Evolutionary conservation across 305 asterid genomes (phyloP), one percentile per base, ranked within the genome.

Genomic region (Caryopteris hybrid): DNA sequence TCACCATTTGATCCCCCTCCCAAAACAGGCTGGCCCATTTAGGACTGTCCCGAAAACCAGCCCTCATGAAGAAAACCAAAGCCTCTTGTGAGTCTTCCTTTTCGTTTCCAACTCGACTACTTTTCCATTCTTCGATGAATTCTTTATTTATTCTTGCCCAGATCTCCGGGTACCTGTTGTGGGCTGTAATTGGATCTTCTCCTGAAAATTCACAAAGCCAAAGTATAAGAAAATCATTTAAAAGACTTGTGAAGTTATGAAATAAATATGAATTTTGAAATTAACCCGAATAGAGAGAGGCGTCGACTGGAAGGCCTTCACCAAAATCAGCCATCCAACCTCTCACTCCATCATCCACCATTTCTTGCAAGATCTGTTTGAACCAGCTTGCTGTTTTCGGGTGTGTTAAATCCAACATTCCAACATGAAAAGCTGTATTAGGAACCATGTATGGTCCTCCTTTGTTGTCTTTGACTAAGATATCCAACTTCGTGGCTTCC

Each of bases 291-390:
- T 84, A 86, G 72, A 92, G 88, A 78, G 80, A 84, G 64, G 93
- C 98, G 78, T 92, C 98, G 0, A 90, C 86, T 10, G 98, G 98
- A 36, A 92, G 82, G 77, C 97, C 98, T 85, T 92, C 97, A 16
- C 97, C 98, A 47, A 92, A 92, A 85, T 92, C 98, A 31, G 98
- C 98, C 98, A 92, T 92, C 98, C 98, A 90, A 51, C 98, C 98
- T 71, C 97, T 43, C 20, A 92, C 97, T 72, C 98, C 98, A 76
- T 85, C 97, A 68, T 85, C 87, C 72, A 90, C 96, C 98, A 92
- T 90, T 78, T 86, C 95, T 63, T 71, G 77, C 78, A 90, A 64
- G 48, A 90, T 79, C 80, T 89, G 95, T 77, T 90, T 92, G 83
- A 90, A 92, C 98, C 97, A 92, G 47, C 62, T 64, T 47, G 81